Base-by-base conservation (phyloP, 2,329 filamentous ascomycete species). In the Monilinia polystroma region DNA sequence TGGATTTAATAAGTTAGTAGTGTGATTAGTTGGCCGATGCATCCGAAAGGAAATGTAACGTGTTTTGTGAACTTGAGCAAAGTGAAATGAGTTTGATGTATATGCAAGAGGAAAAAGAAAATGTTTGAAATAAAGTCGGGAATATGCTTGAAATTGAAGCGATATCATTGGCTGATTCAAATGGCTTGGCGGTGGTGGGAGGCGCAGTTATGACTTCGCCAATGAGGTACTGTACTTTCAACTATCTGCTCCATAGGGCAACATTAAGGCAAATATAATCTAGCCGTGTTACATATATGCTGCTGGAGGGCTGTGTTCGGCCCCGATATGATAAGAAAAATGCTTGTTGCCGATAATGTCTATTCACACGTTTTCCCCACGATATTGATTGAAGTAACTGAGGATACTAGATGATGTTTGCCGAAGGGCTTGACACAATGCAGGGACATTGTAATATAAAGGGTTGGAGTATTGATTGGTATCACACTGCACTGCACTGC, bases 171-270 rank as follows among this genome's bases (percentile, higher is more conserved):
- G 57, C 35, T 49, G 8, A 16, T 32, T n/a, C 35, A 51, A 56
- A 32, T 11, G 32, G 16, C 29, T 26, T n/a, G 8, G 43, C 29
- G 45, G 32, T 10, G 11, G 4, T 18, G 8, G 11, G 45, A 38
- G 58, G 58, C 58, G 58, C 58, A 60, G 58, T 51, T 45, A 43
- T 43, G 20, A 51, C 58, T 60, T 60, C 45, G 45, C 45, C 57
- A 59, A 59, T 23, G 26, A 29, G 47, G 26, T 20, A n/a, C 43
- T 32, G 26, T 20, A n/a, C 43, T 32, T 47, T 29, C 38, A 35
- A 35, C 32, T 35, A 45, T 29, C 2, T 20, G 35, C 12, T 26
- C 57, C 49, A 60, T 29, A 14, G 7, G 58, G 54, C 35, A 43
- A 57, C 57, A 60, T 49, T 29, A 14, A 12, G 58, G 54, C 35